A percentile compares a stretch with the other conserved stretches of the same genome.
phyloP scores from a whole-genome alignment of 1,284 basidiomycete species.

The Sphagnurus paluster region DNA sequence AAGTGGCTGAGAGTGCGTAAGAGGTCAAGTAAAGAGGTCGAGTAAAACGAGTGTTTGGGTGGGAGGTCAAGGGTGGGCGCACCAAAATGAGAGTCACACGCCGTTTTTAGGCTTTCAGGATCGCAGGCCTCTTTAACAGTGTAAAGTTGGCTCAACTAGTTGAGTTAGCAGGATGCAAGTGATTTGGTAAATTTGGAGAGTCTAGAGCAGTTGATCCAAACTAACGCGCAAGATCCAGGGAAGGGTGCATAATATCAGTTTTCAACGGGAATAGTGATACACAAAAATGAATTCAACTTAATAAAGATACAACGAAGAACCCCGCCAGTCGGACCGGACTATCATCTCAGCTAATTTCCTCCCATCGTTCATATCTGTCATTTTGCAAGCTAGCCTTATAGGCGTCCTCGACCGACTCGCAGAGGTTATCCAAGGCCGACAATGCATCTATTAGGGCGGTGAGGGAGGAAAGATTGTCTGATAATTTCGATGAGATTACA shows the following conservation, averaged over 20 bases:
- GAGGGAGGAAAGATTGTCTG: conserved; percentile 80
- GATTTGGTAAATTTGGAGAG: no score
- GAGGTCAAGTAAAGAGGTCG: no score
- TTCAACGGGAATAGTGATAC: conserved; percentile 10
- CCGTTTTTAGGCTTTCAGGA: no score
- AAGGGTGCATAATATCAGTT: neutral
- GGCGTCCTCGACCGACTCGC: conserved; percentile 62
- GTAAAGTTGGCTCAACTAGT: no score
- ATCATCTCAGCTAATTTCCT: conserved; percentile 55
- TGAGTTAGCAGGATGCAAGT: no score
- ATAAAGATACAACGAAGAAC: conserved; percentile 15
- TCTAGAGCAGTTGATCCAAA: no score
- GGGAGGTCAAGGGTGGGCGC: no score
- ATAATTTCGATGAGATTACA: conserved; percentile 1
- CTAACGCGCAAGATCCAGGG: no score
- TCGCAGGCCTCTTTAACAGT: no score
- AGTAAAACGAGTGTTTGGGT: no score
- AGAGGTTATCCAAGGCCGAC: conserved; percentile 73
- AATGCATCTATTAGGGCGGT: conserved; percentile 77
- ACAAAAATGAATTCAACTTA: conserved; percentile 9
- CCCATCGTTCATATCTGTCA: conserved; percentile 62
- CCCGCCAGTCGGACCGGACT: neutral
- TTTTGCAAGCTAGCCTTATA: conserved; percentile 61
- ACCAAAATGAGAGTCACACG: no score
- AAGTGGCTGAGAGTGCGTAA: no score